Conservation (phyloP, 179 eudicot genomes). For the Patellifolia procumbens region DNA sequence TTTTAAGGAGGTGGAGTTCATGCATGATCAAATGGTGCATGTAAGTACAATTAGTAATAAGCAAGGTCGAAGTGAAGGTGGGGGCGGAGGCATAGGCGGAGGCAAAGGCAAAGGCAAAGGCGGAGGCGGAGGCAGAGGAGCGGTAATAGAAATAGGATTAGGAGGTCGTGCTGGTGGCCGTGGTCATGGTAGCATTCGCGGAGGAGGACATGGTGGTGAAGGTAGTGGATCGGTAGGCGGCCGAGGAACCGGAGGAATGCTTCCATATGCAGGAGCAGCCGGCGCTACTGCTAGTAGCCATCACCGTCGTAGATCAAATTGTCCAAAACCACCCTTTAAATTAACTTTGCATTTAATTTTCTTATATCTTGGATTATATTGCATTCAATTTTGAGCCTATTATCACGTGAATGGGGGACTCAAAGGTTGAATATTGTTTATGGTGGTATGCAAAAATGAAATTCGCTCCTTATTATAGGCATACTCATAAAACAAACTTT, state of each 20-base stretch:
- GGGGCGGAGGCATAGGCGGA: neutral
- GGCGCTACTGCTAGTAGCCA: too few relatives aligned
- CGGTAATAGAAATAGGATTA: too few relatives aligned
- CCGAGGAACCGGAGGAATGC: neutral
- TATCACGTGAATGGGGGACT: neutral
- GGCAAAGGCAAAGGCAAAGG: neutral
- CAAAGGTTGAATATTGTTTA: too few relatives aligned
- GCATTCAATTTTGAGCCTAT: neutral
- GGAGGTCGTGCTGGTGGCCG: neutral
- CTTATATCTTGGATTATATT: neutral
- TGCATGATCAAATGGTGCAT: neutral
- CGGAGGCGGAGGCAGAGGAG: neutral
- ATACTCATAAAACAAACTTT: too few relatives aligned
- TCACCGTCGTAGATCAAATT: conserved; percentile 6
- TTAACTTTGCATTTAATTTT: neutral
- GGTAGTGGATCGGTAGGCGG: neutral
- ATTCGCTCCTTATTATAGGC: too few relatives aligned
- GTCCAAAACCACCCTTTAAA: conserved; percentile 1
- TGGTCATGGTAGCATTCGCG: neutral
- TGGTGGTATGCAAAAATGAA: too few relatives aligned
- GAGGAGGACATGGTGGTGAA: neutral
- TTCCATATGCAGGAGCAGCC: neutral
- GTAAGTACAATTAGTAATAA: neutral
- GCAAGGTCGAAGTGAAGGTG: neutral
- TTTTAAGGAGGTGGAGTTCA: neutral